Base-by-base conservation (phyloP, 139 green algal species). In the Volvox africanus region DNA sequence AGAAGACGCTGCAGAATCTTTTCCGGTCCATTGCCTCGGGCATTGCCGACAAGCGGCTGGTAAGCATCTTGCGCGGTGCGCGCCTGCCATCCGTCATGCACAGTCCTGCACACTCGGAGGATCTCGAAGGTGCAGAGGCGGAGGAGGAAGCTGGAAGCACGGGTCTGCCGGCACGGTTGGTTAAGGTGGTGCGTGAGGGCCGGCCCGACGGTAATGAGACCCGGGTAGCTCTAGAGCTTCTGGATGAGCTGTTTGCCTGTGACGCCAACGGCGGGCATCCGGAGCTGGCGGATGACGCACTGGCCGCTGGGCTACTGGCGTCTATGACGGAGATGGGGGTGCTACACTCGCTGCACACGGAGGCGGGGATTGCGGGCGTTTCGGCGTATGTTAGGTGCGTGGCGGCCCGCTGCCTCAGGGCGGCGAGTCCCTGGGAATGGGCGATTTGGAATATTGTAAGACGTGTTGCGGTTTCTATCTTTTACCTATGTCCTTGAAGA, bases 161-260 rank as follows among this genome's bases (percentile, higher is more conserved):
- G n/a, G 61, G 21, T 35, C 85, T 89, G 44, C 85, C 85, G 37
- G 69, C 28, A 19, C 37, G 69, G 85, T 17, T 79, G 67, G 83
- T 88, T 5, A 69, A 36, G 1, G 85, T 89, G 85, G 61, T 89
- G 16, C 6, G 12, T n/a, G 85, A 89, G 85, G 85, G 85, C 28
- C 37, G 85, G 26, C n/a, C 85, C 0, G 85, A 82, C 85, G 69
- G 44, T 30, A 22, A 73, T 44, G 85, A 89, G 69, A 50, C 28
- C 13, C 68, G 50, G 69, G 69, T 89, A 50, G 85, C 68, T 61
- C 69, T 89, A 50, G 85, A 89, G 69, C n/a, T 89, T 26, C 17
- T 89, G 69, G 85, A 89, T 30, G 85, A 89, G 69, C n/a, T 89
- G 44, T 89, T 89, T 61, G 65, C 82, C 9, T 77, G 33, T 36